Conservation (phyloP, 1,139 yeast species). For the Pichia sp. region DNA sequence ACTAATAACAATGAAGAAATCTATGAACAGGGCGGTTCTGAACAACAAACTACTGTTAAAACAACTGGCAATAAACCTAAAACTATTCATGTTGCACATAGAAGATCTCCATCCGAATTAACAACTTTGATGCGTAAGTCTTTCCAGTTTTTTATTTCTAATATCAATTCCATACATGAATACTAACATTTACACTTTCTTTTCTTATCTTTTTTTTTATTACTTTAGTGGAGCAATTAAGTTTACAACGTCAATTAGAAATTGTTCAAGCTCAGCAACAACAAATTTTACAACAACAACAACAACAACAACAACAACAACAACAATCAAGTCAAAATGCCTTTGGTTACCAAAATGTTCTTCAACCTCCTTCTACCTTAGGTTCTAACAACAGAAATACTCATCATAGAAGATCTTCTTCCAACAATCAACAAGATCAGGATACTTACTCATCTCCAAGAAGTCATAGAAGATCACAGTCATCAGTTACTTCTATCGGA, state of each 20-base stretch:
- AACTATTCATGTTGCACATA: slow-evolving; percentile 81
- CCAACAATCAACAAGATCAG: slow-evolving; percentile 22
- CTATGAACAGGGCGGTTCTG: too few relatives aligned
- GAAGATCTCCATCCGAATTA: slow-evolving; percentile 89
- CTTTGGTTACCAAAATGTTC: slow-evolving; percentile 22
- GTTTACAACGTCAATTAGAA: slow-evolving; percentile 87
- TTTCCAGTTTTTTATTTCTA: too few relatives aligned
- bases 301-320: slow-evolving; percentile 18
- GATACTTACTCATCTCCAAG: slow-evolving; percentile 14
- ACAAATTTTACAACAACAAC: slow-evolving; percentile 48
- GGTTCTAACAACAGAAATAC: slow-evolving; percentile 1
- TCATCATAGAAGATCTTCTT: slow-evolving; percentile 28
- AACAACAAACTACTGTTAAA: slow-evolving; percentile 20
- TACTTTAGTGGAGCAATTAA: slow-evolving; percentile 67
- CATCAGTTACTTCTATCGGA: slow-evolving; percentile 27
- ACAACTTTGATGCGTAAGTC: slow-evolving; percentile 79
- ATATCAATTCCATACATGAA: not conserved
- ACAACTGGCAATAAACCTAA: slow-evolving; percentile 36
- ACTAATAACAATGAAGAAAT: too few relatives aligned
- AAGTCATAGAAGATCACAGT: slow-evolving; percentile 31
- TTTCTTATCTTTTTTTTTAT: not conserved
- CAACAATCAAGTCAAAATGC: slow-evolving; percentile 20
- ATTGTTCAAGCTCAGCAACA: slow-evolving; percentile 88
- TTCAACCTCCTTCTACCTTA: slow-evolving; percentile 25
- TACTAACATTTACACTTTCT: slow-evolving; percentile 3